phyloP scores from a whole-genome alignment of 2,329 filamentous ascomycete species.

The Cytospora chrysosperma region DNA sequence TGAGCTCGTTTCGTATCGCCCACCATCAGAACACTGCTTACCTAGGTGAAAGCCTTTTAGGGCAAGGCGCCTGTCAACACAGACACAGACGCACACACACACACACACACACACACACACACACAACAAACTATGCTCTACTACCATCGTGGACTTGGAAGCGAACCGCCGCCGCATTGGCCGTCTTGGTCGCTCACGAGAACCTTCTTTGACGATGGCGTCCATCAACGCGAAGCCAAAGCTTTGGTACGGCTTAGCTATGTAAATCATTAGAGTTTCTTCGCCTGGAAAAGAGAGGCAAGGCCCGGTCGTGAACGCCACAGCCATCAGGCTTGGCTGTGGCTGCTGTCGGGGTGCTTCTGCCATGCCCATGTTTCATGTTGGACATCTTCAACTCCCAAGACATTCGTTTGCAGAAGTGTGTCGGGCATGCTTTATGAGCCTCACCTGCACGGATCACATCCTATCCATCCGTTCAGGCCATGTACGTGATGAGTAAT shows the following conservation, averaged over 20 bases:
- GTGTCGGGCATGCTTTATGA: slow-evolving; percentile 5
- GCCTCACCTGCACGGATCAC: neutral
- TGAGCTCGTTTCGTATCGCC: neutral
- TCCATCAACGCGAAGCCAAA: neutral
- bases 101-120: neutral
- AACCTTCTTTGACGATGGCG: neutral
- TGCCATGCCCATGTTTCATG: neutral
- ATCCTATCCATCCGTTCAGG: neutral
- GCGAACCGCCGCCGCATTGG: neutral
- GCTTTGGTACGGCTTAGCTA: slow-evolving; percentile 1
- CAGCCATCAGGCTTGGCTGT: neutral
- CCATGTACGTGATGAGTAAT: neutral
- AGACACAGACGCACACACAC: neutral
- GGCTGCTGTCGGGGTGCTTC: slow-evolving; percentile 14
- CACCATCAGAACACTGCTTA: neutral
- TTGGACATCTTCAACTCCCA: neutral
- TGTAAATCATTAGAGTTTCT: neutral
- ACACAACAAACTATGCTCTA: neutral
- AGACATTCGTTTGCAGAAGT: neutral
- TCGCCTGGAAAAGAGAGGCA: neutral
- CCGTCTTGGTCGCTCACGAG: neutral
- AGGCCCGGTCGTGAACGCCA: neutral
- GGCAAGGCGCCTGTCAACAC: neutral
- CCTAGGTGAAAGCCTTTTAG: neutral
- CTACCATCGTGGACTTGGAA: neutral